A percentile compares a stretch with the other conserved stretches of the same genome.
Conservation (phyloP, 1,284 basidiomycete species). For the Moniliella sp. region DNA sequence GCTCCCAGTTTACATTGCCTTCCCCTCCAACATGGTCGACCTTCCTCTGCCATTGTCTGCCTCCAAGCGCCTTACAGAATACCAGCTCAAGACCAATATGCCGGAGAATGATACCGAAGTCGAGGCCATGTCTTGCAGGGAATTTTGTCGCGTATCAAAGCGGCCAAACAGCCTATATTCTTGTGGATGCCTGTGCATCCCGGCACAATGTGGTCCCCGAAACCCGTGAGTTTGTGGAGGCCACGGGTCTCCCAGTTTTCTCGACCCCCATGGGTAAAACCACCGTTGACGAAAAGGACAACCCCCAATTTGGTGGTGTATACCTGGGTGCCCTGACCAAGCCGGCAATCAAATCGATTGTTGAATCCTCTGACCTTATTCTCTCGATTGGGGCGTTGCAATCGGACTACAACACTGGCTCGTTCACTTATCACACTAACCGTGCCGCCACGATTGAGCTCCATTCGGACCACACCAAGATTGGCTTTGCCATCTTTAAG, state of each 20-base stretch:
- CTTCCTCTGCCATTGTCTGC: too few species aligned
- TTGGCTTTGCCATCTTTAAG: slow-evolving; percentile 36
- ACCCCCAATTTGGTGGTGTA: slow-evolving; percentile 65
- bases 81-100: slow-evolving; percentile 31
- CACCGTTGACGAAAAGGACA: slow-evolving; percentile 53
- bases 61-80: too few species aligned
- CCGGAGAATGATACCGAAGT: slow-evolving; percentile 42
- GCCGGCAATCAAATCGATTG: slow-evolving; percentile 49
- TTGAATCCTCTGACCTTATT: slow-evolving; percentile 63
- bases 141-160: slow-evolving; percentile 47
- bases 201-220: slow-evolving; percentile 55
- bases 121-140: slow-evolving; percentile 39
- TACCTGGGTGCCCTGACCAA: slow-evolving; percentile 25
- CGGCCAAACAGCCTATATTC: slow-evolving; percentile 50
- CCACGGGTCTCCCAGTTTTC: slow-evolving; percentile 39
- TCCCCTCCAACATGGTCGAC: slow-evolving; percentile 60
- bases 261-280: slow-evolving; percentile 73
- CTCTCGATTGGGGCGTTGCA: slow-evolving; percentile 59
- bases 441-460: slow-evolving; percentile 42
- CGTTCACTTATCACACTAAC: slow-evolving; percentile 7
- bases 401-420: slow-evolving; percentile 83
- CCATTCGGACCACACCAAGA: slow-evolving; percentile 42
- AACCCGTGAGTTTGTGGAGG: slow-evolving; percentile 48
- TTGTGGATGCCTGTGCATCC: slow-evolving; percentile 73
- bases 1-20: slow-evolving; percentile 66